Evolutionary conservation across 1,284 basidiomycete genomes (phyloP), one percentile per base, ranked within the genome.

Genomic region (Leccinum pachyderme): DNA sequence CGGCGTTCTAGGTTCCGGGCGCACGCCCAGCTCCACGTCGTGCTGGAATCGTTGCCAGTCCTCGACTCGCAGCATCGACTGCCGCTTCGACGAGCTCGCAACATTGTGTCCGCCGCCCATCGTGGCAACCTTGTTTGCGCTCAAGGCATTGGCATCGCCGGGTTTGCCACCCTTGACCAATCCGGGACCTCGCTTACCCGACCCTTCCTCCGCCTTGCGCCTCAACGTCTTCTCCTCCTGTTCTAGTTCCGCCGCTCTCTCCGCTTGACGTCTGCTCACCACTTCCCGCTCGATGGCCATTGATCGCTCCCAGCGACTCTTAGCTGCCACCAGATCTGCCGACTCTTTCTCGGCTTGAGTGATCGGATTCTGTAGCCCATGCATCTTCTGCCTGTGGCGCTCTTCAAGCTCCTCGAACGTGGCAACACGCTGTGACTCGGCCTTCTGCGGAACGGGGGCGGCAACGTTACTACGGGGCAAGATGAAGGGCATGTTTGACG

Each of bases 331-430:
- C 22, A 92, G 63, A 41, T 87, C 80, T 2, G 86, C 87, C 56
- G 84, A 79, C 63, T 91, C 86, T 64, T 81, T 83, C 71, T 85
- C 82, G 0, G 84, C 85, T 61, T 81, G 79, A 28, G 86, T 91
- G 31, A 92, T 71, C 13, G 89, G 89, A 31, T 76, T 83, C 70
- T 92, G 89, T 63, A 92, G 67, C 66, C 83, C 82, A 44, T 78
- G 79, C 75, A 92, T 81, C 73, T 89, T 90, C 73, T 89, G 84
- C 54, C 87, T 81, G 63, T 92, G 89, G n/a, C 90, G 78, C 63
- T 89, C 89, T 51, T 82, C 84, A 45, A 92, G 76, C 67, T 92
- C 89, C 69, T 91, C 89, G 66, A 88, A 90, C 3, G 90, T 90
- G 51, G 80, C 79, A 43, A 82, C 79, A 27, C 86, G 84, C 45